Conservation (phyloP, 768 basidiomycete species). For the Nidularia sp. region DNA sequence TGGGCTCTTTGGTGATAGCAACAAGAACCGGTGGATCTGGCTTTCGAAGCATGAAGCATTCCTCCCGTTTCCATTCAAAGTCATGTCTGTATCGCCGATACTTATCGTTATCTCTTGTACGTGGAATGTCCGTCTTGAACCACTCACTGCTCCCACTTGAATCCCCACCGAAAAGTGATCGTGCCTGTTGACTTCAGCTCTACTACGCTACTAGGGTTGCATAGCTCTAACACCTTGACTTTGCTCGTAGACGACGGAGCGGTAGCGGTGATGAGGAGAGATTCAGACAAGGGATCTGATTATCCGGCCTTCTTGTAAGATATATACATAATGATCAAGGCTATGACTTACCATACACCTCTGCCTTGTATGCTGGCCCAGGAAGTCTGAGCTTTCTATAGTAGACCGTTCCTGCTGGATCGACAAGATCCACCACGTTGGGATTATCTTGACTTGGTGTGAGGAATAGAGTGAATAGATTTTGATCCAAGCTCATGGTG, state of each 20-base stretch:
- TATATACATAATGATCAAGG: background rate
- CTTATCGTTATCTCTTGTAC: background rate
- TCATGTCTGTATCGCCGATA: constrained; percentile 52
- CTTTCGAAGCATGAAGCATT: constrained; percentile 79
- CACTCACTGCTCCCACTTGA: constrained; percentile 81
- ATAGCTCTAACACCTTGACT: constrained; percentile 69
- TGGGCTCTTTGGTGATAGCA: constrained; percentile 73
- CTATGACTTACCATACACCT: constrained; percentile 56
- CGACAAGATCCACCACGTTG: constrained; percentile 65
- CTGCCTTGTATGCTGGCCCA: constrained; percentile 54
- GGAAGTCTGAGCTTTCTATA: constrained; percentile 68
- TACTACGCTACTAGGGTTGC: constrained; percentile 66
- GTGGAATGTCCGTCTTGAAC: background rate
- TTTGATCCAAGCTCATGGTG: constrained; percentile 79
- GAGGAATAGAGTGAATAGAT: constrained; percentile 76
- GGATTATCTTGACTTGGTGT: constrained; percentile 56
- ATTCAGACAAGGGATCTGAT: constrained; percentile 69
- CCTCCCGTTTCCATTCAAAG: constrained; percentile 84
- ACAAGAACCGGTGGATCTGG: constrained; percentile 86
- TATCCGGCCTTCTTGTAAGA: background rate
- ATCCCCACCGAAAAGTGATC: constrained; percentile 70
- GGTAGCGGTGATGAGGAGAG: constrained; percentile 64
- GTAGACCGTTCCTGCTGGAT: constrained; percentile 57
- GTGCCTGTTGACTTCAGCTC: constrained; percentile 75
- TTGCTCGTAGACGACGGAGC: constrained; percentile 66